Base-by-base conservation (phyloP, 2,329 filamentous ascomycete species). In the Diaporthe velutina region DNA sequence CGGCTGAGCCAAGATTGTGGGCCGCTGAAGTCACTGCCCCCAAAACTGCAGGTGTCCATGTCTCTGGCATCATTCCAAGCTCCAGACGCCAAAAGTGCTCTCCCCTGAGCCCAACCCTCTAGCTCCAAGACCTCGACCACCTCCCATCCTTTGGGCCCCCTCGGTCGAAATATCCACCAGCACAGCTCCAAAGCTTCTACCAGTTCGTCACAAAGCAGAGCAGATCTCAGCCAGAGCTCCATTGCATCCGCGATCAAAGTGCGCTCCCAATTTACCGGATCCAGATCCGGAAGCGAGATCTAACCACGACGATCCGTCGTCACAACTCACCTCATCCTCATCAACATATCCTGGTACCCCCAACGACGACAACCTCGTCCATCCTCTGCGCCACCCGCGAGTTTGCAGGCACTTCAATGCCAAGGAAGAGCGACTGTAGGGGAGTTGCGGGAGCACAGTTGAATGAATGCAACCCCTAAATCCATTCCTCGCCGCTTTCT, bases 401-500 rank as follows among this genome's bases (percentile, higher is more conserved):
- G 28, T 55, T n/a, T 50, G 52, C 50, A 68, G 54, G 42, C 48
- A 67, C 58, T 70, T 76, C 71, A 52, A 76, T 76, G 75, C 60
- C 42, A 67, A 74, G 58, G 58, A 48, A 45, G 45, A 71, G 60
- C 74, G 68, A 71, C 75, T 66, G 35, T 54, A 70, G 71, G 74
- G 75, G 70, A 57, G 74, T 75, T 72, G 75, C 71, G 74, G 74
- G 67, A 72, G 70, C 64, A 66, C 67, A 76, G 78, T 80, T 78
- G 81, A 82, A 79, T 82, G 93, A 92, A 98, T 98, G 96, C 96
- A 96, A 93, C 95, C 97, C 88, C 90, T 98, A 92, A 99, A 99
- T 87, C 97, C 97, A 84, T 98, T 98, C 87, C 90, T 99, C 85
- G 93, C 94, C 89, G 95, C 96, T 90, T 98, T 99, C 92, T 98